Conservation (phyloP, 2,329 filamentous ascomycete genomes). For the Westerdykella ornata region DNA sequence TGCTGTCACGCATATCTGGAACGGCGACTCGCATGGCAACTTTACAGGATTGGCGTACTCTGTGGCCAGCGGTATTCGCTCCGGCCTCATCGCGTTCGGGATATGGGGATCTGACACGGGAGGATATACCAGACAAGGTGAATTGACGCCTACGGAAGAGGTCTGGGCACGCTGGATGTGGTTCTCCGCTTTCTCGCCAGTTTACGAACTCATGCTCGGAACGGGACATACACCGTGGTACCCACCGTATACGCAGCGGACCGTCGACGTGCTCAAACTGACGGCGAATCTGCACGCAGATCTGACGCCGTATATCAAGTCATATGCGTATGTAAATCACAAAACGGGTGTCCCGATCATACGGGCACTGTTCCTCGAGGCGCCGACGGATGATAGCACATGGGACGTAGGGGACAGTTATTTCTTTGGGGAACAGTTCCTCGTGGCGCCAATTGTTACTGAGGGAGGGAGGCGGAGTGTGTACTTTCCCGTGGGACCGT, state of each 20-base stretch:
- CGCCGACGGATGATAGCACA: slow-evolving; percentile 18
- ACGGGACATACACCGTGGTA: slow-evolving; percentile 36
- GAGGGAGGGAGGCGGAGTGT: slow-evolving; percentile 21
- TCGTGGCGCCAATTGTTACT: slow-evolving; percentile 32
- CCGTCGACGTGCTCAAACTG: slow-evolving; percentile 26
- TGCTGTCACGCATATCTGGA: slow-evolving; percentile 30
- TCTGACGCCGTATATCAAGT: slow-evolving; percentile 32
- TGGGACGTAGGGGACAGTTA: slow-evolving; percentile 26
- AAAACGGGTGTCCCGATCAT: slow-evolving; percentile 30
- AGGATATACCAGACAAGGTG: slow-evolving; percentile 25
- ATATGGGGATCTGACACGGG: slow-evolving; percentile 35
- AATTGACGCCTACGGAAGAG: slow-evolving; percentile 24
- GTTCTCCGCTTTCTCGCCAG: slow-evolving; percentile 34
- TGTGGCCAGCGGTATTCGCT: slow-evolving; percentile 29
- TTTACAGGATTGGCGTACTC: slow-evolving; percentile 30
- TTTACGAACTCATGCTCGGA: slow-evolving; percentile 35
- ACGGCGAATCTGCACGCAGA: slow-evolving; percentile 29
- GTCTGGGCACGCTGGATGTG: slow-evolving; percentile 39
- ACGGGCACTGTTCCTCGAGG: slow-evolving; percentile 33
- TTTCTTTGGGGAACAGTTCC: slow-evolving; percentile 30
- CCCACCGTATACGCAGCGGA: slow-evolving; percentile 22
- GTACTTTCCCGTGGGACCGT: slow-evolving; percentile 26
- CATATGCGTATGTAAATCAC: slow-evolving; percentile 24
- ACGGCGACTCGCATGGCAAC: slow-evolving; percentile 31
- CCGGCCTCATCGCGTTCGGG: slow-evolving; percentile 29